Evolutionary conservation across 2,329 filamentous ascomycete species (phyloP), one percentile per base, ranked within the genome.

Genomic region (Colletotrichum cordylinicola): DNA sequence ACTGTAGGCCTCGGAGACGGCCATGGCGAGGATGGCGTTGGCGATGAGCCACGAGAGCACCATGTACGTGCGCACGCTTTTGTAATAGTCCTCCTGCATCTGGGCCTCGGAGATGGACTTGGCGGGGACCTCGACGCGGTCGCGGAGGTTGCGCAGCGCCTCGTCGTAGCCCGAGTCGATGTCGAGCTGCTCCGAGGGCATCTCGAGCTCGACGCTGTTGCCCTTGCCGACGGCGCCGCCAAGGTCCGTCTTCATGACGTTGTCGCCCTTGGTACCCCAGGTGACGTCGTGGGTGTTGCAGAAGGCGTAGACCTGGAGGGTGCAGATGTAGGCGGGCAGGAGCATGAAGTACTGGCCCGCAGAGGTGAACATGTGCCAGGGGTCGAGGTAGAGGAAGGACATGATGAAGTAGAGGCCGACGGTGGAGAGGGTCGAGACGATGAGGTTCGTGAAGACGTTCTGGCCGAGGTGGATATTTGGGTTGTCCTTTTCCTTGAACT

Each of bases 251-350:
- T 95, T 94, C 81, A 97, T 93, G 43, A 98, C 93, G 84, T 99
- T 99, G 89, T 99, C 97, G 73, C 97, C 97, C 87, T 99, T 99
- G 61, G 97, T 99, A 60, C 97, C 97, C 97, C 97, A 99, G 0
- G 96, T 98, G 24, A 99, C 96, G 83, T 99, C 97, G 90, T 99
- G 97, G 0, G 96, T 98, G 87, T 99, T 99, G 89, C 97, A 98
- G 86, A 99, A 99, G 58, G 97, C 97, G 86, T 99, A 99, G 24
- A 98, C 96, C 85, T 99, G 97, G 4, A 99, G 90, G 0, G 95
- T 98, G 88, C 97, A 98, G 85, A 99, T 98, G 87, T 98, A 99
- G 52, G 90, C 93, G 0, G 97, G 97, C 43, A 99, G 89, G 31
- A 99, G 92, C 62, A 96, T 90, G 83, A 99, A 98, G 88, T 99